These are phyloP conservation scores for Pseudogymnoascus sp. DNA, from an alignment of 2,329 filamentous ascomycete genomes.

Conservation along the genomic window DNA sequence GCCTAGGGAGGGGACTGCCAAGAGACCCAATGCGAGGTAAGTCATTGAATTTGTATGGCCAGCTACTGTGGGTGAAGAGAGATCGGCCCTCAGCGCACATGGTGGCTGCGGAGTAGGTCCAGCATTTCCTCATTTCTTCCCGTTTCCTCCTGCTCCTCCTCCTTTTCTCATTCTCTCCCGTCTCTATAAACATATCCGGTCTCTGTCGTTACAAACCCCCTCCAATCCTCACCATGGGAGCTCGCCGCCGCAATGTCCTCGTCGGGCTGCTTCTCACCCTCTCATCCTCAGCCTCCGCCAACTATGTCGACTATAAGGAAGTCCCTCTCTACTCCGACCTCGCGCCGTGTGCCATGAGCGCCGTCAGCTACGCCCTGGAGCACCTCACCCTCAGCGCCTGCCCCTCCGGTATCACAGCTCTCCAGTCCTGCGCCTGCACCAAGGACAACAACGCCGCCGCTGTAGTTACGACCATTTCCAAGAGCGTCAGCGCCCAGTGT, in stretches of 20 bases:
- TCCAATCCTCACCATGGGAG: neutral
- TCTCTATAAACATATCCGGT: neutral
- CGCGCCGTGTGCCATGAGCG: slow-evolving; percentile 44
- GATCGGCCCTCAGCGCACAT: neutral
- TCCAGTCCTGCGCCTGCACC: slow-evolving; percentile 48
- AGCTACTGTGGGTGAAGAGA: neutral
- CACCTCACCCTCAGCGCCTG: slow-evolving; percentile 38
- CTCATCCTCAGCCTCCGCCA: neutral
- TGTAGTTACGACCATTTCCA: slow-evolving; percentile 28
- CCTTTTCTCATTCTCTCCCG: neutral
- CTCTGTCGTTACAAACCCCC: neutral
- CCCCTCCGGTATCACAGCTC: slow-evolving; percentile 35
- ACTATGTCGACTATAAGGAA: slow-evolving; percentile 9
- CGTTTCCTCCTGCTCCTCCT: neutral
- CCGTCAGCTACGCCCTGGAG: slow-evolving; percentile 39
- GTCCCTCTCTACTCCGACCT: slow-evolving; percentile 23
- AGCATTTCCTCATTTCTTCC: neutral
- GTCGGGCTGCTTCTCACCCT: neutral
- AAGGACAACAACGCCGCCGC: slow-evolving; percentile 16
- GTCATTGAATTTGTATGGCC: neutral
- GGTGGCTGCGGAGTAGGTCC: neutral
- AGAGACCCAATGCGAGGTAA: neutral
- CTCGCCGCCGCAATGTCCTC: neutral
- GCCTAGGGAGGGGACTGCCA: neutral
- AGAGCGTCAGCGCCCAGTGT: slow-evolving; percentile 37